phyloP scores from a whole-genome alignment of 495 filamentous ascomycete species.

The Sabuloglossum arenarium region DNA sequence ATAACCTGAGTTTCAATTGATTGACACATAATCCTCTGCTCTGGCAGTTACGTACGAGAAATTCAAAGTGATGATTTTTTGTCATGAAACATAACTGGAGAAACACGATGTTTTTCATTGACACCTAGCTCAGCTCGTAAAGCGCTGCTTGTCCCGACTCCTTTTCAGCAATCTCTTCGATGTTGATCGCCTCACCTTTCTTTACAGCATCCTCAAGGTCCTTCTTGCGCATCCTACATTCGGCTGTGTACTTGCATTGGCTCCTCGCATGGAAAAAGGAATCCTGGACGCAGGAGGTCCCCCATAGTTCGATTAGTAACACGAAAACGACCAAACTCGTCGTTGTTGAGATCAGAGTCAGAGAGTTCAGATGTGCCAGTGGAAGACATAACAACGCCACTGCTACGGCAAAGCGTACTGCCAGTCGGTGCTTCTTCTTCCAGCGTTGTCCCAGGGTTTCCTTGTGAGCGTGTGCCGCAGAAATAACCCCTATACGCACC shows the following conservation, averaged over 20 bases:
- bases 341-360: constrained; percentile 27
- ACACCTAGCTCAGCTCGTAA: constrained; percentile 1
- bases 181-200: neutral
- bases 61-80: too few species aligned
- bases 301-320: constrained; percentile 28
- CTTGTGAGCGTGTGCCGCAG: constrained; percentile 13
- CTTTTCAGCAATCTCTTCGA: constrained; percentile 1
- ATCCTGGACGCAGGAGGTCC: constrained; percentile 23
- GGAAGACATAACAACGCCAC: constrained; percentile 28
- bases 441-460: constrained; percentile 21
- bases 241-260: constrained; percentile 17
- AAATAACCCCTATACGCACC: constrained; percentile 14
- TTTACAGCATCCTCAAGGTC: constrained; percentile 4
- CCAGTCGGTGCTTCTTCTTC: constrained; percentile 23
- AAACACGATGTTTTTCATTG: neutral
- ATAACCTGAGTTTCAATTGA: too few species aligned
- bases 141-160: neutral
- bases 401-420: constrained; percentile 25
- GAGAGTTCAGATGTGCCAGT: constrained; percentile 23
- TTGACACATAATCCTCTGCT: too few species aligned
- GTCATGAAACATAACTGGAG: too few species aligned
- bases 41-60: too few species aligned
- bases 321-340: constrained; percentile 26
- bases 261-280: constrained; percentile 13
- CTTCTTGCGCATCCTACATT: constrained; percentile 12